phyloP scores from a whole-genome alignment of 2,329 filamentous ascomycete species.

The Pestalotiopsis sp. region DNA sequence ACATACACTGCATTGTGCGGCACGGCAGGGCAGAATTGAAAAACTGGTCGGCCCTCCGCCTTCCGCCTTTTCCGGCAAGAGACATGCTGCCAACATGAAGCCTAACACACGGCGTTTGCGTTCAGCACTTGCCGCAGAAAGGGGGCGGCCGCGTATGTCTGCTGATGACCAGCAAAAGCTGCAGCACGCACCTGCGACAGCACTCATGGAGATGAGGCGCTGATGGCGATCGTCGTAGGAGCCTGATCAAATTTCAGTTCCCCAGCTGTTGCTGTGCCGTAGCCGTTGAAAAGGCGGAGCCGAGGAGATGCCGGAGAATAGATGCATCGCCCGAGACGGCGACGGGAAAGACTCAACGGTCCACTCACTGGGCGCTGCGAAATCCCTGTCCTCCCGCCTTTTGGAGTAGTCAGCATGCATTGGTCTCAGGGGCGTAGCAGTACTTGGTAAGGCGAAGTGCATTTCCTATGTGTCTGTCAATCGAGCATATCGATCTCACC shows the following conservation, averaged over 20 bases:
- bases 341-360: background rate
- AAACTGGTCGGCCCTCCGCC: background rate
- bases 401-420: background rate
- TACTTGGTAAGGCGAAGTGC: background rate
- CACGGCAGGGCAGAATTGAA: background rate
- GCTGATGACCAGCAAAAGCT: background rate
- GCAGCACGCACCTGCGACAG: background rate
- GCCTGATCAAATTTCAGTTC: background rate
- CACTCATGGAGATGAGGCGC: background rate
- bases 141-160: background rate
- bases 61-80: background rate
- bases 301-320: background rate
- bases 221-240: background rate
- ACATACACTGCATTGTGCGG: background rate
- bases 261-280: background rate
- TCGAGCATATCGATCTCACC: background rate
- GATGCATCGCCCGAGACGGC: background rate
- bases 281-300: conserved; percentile 1
- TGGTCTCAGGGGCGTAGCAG: background rate
- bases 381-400: background rate
- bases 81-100: background rate
- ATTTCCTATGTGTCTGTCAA: background rate
- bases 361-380: background rate
- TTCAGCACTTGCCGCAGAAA: background rate
- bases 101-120: background rate